Conservation (phyloP, 2,329 filamentous ascomycete genomes). For the Dryadomyces quercus-mongolicae region DNA sequence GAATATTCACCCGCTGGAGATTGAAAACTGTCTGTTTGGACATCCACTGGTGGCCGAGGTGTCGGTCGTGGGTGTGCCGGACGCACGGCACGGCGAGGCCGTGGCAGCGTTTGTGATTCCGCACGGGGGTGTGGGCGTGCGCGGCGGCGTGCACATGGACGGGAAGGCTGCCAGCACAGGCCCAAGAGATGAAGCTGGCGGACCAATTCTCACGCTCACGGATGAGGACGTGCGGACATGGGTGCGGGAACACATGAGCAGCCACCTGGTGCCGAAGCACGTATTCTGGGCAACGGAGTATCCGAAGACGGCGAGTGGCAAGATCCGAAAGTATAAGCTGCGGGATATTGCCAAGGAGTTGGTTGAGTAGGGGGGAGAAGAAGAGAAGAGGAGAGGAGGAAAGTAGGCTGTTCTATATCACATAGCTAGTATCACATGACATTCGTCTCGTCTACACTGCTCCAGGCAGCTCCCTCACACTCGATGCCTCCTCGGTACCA, state of each 20-base stretch:
- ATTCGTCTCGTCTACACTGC: neutral
- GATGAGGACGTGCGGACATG: slow-evolving; percentile 53
- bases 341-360: slow-evolving; percentile 41
- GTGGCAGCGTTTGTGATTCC: slow-evolving; percentile 73
- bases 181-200: neutral
- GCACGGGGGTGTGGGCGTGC: slow-evolving; percentile 22
- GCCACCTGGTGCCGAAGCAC: slow-evolving; percentile 74
- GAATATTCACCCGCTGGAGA: slow-evolving; percentile 88
- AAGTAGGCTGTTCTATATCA: too few species aligned
- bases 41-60: slow-evolving; percentile 61
- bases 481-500: slow-evolving; percentile 40
- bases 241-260: slow-evolving; percentile 56
- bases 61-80: slow-evolving; percentile 72
- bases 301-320: slow-evolving; percentile 91
- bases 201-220: slow-evolving; percentile 26
- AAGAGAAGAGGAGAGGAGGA: neutral
- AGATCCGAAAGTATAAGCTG: slow-evolving; percentile 91
- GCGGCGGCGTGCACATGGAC: slow-evolving; percentile 14
- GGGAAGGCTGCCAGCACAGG: too few species aligned
- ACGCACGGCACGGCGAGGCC: slow-evolving; percentile 72
- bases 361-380: neutral
- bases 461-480: slow-evolving; percentile 32
- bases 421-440: neutral
- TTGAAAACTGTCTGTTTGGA: slow-evolving; percentile 76
- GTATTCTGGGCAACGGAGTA: slow-evolving; percentile 81